These are phyloP conservation scores for Nemania serpens DNA, from an alignment of 2,329 filamentous ascomycete species.

Conservation along the genomic window DNA sequence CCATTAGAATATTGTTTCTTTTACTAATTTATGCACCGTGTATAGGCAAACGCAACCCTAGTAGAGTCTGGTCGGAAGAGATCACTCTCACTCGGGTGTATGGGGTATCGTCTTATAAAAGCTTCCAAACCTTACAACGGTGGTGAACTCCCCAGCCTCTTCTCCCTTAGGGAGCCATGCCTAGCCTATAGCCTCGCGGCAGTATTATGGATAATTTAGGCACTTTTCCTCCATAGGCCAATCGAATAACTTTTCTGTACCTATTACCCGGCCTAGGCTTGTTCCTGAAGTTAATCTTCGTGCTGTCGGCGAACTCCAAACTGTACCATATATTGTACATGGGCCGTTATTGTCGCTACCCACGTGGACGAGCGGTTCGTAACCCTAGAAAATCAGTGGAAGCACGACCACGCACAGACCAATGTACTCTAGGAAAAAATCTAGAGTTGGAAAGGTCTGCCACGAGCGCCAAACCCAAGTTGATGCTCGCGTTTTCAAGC, in stretches of 20 bases:
- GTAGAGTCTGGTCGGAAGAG: background rate
- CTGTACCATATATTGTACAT: background rate
- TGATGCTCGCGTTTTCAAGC: background rate
- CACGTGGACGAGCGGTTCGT: background rate
- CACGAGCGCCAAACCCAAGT: background rate
- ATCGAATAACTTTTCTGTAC: slow-evolving; percentile 3
- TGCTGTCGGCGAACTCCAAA: background rate
- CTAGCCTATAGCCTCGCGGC: background rate
- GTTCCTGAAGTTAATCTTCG: slow-evolving; percentile 3
- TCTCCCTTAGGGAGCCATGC: background rate
- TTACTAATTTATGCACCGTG: background rate
- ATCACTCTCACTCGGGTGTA: background rate
- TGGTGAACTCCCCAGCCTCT: background rate
- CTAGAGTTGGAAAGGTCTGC: background rate
- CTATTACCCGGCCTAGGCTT: slow-evolving; percentile 1
- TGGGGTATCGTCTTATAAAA: background rate
- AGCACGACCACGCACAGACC: background rate
- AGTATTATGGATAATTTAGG: background rate
- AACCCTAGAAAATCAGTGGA: background rate
- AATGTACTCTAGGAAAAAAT: background rate
- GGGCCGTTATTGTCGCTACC: background rate
- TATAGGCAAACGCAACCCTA: background rate
- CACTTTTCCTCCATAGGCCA: background rate
- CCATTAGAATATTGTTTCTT: background rate
- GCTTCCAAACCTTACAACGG: background rate